Base-by-base conservation (phyloP, 2,329 filamentous ascomycete species). In the Nakataea oryzae region DNA sequence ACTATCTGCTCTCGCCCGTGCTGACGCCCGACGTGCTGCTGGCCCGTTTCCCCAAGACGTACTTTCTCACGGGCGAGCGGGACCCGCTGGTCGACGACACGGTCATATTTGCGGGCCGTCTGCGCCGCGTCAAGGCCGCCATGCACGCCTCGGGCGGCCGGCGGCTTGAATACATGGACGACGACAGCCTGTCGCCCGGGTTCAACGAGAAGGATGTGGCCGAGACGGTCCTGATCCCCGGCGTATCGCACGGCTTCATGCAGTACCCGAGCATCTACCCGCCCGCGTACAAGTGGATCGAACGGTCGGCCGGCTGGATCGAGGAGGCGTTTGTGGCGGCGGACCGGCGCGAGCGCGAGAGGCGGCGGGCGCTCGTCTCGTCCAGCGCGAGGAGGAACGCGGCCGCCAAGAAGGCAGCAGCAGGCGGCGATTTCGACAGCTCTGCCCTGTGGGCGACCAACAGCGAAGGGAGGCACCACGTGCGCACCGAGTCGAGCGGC, bases 11-110 rank as follows among this genome's bases (percentile, higher is more conserved):
- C 2, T 96, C 90, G 0, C 95, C 95, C 0, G 86, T 97, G 1
- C 83, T 97, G 0, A 93, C 95, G 0, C 95, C 95, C 0, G 93
- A 97, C 67, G 80, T 84, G 0, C 79, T 97, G 0, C 82, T 99
- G 0, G 85, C 88, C 17, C 82, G 84, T n/a, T 97, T 99, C 67
- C 95, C 95, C 1, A 96, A 96, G 72, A 95, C 90, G 0, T 96
- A 93, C 73, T 92, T 99, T 69, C 78, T 97, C 61, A 97, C 95
- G 0, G 95, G 95, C 59, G 95, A 99, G 76, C 88, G 93, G 32
- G 95, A 99, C 71, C 95, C 95, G 0, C 78, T 99, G 0, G 95
- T 97, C 0, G 95, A 99, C 70, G 95, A 99, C 72, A 99, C 95
- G 0, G 91, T 97, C 58, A 93, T 99, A 65, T 97, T 99, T 70